Percentiles rank a stretch among this genome's conserved stretches.
phyloP scores from a whole-genome alignment of 768 basidiomycete genomes.

The Boletus eberwhitei region DNA sequence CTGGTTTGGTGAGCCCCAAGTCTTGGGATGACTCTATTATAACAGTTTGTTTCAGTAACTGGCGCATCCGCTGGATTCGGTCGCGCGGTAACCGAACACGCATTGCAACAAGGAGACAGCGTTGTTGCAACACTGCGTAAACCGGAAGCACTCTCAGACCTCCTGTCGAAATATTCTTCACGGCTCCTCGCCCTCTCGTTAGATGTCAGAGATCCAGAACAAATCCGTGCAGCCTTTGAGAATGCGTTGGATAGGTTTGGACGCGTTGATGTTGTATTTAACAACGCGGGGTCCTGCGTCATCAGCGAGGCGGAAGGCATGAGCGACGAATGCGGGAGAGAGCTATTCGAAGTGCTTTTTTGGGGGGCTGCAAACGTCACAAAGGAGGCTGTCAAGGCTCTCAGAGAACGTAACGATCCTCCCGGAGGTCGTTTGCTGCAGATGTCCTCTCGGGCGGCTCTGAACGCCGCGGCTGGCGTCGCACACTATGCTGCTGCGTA shows the following conservation, averaged over 20 bases:
- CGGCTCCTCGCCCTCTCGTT: constrained; percentile 38
- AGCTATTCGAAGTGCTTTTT: constrained; percentile 39
- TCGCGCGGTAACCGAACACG: constrained; percentile 31
- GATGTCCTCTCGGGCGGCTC: constrained; percentile 28
- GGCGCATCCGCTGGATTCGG: constrained; percentile 42
- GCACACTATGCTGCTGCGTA: constrained; percentile 28
- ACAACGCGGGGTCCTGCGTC: constrained; percentile 37
- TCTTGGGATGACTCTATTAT: not conserved
- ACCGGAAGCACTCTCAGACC: constrained; percentile 27
- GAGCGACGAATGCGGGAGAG: constrained; percentile 31
- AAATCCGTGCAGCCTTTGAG: constrained; percentile 36
- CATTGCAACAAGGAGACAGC: constrained; percentile 37
- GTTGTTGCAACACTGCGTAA: constrained; percentile 42
- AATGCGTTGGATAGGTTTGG: constrained; percentile 36
- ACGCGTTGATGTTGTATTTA: constrained; percentile 43
- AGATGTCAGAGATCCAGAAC: constrained; percentile 35
- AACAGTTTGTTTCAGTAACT: constrained; percentile 30
- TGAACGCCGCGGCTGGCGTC: constrained; percentile 18
- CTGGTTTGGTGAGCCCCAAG: constrained; percentile 22
- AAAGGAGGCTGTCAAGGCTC: constrained; percentile 31
- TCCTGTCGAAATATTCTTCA: constrained; percentile 25
- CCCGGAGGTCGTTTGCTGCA: constrained; percentile 39
- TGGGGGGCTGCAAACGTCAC: constrained; percentile 36
- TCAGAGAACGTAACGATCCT: constrained; percentile 40
- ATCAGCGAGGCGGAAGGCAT: constrained; percentile 38